These are phyloP conservation scores for Calonectria fujianensis DNA, from an alignment of 2,329 filamentous ascomycete species.

Conservation along the genomic window DNA sequence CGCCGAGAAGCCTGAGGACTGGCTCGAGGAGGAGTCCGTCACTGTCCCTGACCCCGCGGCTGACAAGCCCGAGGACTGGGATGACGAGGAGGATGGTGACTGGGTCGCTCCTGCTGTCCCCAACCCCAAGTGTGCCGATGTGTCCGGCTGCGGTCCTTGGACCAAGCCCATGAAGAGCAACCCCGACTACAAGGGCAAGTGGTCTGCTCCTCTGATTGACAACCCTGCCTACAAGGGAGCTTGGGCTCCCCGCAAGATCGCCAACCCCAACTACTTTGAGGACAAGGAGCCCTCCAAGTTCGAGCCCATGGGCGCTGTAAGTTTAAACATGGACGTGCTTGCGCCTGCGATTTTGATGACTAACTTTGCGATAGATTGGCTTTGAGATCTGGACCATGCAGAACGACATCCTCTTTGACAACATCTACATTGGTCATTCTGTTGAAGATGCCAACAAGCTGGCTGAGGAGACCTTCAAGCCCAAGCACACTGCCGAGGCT, in stretches of 20 bases:
- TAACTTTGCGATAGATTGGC: conserved; percentile 79
- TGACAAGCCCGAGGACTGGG: conserved; percentile 99
- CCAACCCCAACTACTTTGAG: conserved; percentile 97
- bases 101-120: conserved; percentile 92
- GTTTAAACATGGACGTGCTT: conserved; percentile 61
- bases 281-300: conserved; percentile 98
- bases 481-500: conserved; percentile 91
- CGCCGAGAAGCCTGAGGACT: conserved; percentile 93
- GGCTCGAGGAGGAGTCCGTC: conserved; percentile 92
- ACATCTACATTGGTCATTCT: conserved; percentile 99
- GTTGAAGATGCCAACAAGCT: conserved; percentile 93
- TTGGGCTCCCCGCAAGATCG: conserved; percentile 96
- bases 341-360: conserved; percentile 18
- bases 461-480: conserved; percentile 89
- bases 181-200: conserved; percentile 99
- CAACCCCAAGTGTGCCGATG: conserved; percentile 97
- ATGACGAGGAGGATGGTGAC: conserved; percentile 99
- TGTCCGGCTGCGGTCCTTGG: conserved; percentile 96
- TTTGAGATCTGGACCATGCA: conserved; percentile 99
- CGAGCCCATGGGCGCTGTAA: conserved; percentile 97
- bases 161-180: conserved; percentile 93
- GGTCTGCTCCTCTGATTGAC: conserved; percentile 93
- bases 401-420: conserved; percentile 98
- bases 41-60: conserved; percentile 94
- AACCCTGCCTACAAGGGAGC: conserved; percentile 98